Percentiles rank a stretch among this genome's conserved stretches.
Evolutionary conservation across 345 rosid genomes (phyloP).

Genomic region (Eucalyptus grandis): DNA sequence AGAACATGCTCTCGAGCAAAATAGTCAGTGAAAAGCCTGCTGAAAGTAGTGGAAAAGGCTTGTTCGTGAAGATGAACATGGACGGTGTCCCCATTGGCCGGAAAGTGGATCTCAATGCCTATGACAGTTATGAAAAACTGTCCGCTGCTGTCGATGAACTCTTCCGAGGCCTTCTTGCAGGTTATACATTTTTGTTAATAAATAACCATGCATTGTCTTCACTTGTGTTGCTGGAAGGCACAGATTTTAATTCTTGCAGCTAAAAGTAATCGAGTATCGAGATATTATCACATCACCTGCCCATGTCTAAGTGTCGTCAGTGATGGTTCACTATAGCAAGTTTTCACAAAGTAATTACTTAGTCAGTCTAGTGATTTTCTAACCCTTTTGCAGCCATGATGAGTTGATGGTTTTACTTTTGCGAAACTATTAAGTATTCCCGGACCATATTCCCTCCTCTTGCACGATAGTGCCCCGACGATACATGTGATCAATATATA

Average conservation of each 20-base stretch:
- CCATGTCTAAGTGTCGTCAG: neutral
- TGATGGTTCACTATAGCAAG: neutral
- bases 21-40: slow-evolving; percentile 11
- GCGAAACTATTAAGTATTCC: neutral
- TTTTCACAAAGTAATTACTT: neutral
- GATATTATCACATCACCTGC: neutral
- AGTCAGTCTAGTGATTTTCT: neutral
- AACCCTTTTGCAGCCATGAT: neutral
- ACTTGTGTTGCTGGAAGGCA: neutral
- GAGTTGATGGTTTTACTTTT: neutral
- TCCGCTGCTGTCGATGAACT: slow-evolving; percentile 81
- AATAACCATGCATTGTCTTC: neutral
- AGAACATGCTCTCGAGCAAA: slow-evolving; percentile 19
- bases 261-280: neutral
- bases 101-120: slow-evolving; percentile 84
- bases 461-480: neutral
- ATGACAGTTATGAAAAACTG: slow-evolving; percentile 68
- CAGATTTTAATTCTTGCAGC: neutral
- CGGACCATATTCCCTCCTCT: neutral
- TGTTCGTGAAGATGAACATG: slow-evolving; percentile 92
- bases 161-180: slow-evolving; percentile 91
- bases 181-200: slow-evolving; percentile 3
- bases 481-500: neutral
- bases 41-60: slow-evolving; percentile 28
- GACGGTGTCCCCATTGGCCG: slow-evolving; percentile 97